Evolutionary conservation across 345 rosid species (phyloP).

Genomic region (Fremontodendron californicum): DNA sequence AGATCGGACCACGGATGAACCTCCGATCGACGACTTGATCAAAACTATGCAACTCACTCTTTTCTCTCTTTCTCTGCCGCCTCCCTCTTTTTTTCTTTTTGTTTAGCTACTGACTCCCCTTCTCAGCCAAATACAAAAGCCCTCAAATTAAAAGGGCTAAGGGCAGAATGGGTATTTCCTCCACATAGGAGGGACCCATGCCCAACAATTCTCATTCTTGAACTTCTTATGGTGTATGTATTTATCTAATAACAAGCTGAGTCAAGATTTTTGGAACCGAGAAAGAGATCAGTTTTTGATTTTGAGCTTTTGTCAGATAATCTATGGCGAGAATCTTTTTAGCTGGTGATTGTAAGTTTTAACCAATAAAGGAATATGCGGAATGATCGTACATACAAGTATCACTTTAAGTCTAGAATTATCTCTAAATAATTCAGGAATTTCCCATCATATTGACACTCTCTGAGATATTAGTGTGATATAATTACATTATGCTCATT

Average conservation of each 20-base stretch:
- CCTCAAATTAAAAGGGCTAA: too few species aligned
- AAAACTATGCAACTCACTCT: too few species aligned
- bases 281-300: background rate
- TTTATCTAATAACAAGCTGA: background rate
- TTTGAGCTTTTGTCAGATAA: background rate
- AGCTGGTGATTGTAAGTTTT: background rate
- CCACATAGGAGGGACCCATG: too few species aligned
- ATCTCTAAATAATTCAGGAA: background rate
- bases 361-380: too few species aligned
- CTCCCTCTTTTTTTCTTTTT: too few species aligned
- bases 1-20: too few species aligned
- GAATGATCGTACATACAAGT: background rate
- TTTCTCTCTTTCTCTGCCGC: too few species aligned
- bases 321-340: background rate
- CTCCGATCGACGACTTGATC: too few species aligned
- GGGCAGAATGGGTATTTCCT: too few species aligned
- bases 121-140: too few species aligned
- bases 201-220: too few species aligned
- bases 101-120: too few species aligned
- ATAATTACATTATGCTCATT: background rate
- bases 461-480: background rate
- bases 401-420: background rate
- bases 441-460: background rate
- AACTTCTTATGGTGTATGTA: background rate
- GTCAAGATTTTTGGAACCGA: background rate